Percentiles rank a stretch among this genome's conserved stretches.
Conservation (phyloP, 257 asterid species). For the Solanum sparsipilum region DNA sequence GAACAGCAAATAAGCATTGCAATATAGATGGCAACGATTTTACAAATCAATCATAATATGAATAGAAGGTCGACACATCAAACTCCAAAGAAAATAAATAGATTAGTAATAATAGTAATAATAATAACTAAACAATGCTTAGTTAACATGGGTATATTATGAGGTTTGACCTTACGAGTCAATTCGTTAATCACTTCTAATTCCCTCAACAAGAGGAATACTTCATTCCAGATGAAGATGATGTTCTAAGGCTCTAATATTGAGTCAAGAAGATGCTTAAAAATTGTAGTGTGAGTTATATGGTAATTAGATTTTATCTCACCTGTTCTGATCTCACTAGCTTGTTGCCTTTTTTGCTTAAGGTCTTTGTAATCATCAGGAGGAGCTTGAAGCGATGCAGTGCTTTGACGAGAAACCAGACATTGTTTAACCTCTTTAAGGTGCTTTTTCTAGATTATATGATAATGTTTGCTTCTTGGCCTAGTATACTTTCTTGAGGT, state of each 20-base stretch:
- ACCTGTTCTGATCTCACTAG: neutral
- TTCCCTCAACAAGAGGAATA: neutral
- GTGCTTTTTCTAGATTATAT: conserved; percentile 24
- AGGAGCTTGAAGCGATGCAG: conserved; percentile 95
- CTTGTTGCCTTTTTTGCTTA: conserved; percentile 17
- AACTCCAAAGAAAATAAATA: neutral
- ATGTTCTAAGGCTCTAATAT: neutral
- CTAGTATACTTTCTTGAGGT: neutral
- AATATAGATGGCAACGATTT: neutral
- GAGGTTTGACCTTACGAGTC: neutral
- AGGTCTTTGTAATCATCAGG: conserved; percentile 81
- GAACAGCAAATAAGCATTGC: neutral
- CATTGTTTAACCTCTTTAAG: conserved; percentile 88
- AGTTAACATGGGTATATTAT: neutral
- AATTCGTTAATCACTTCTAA: neutral
- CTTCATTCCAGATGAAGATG: neutral
- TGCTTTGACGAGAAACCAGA: conserved; percentile 81
- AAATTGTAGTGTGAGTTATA: neutral
- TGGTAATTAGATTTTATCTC: neutral
- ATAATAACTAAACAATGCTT: neutral
- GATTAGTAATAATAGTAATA: neutral
- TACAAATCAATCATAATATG: neutral
- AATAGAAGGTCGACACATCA: neutral
- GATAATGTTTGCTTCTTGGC: neutral
- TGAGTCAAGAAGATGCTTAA: neutral